Base-by-base conservation (phyloP, 345 rosid genomes). In the Bruguiera parviflora region DNA sequence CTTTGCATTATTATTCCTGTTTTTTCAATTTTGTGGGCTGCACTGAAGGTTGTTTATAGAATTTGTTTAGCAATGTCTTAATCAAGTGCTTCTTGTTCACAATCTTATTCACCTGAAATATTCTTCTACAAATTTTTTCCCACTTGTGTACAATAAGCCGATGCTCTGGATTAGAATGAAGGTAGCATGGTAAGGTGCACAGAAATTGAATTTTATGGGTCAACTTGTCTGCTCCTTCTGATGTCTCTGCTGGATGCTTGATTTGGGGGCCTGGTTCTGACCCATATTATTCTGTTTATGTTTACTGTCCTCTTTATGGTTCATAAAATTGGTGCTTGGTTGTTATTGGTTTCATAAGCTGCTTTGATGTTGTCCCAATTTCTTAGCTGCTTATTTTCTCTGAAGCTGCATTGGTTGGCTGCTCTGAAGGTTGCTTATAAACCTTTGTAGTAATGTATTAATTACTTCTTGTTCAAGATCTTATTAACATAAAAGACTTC, bases 111-210 rank as follows among this genome's bases (percentile, higher is more conserved):
- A 21, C 27, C 0, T 53, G 15, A 39, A 39, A 10, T 39, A 39
- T 9, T 39, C 10, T 39, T 39, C 2, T 39, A 0, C 46, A 39
- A 39, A 10, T 10, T 39, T 39, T 0, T 39, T 11, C 46, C 15
- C 46, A 63, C 57, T 57, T 25, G 68, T 56, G 74, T 65, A 60
- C 71, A 51, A 67, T 82, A 85, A 85, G 86, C 83, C 79, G 86
- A 78, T 82, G 84, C 83, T 80, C 84, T 84, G 88, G 83, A 82
- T 74, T 59, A 28, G 9, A 60, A 80, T 82, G 88, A 85, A 82
- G 65, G 82, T 32, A 80, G 84, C 88, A 85, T 85, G 84, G 86
- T 84, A 73, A 46, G 75, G 84, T 84, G 43, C 81, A 84, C 86
- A 61, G 32, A 82, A 66, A 84, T 33, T 79, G 57, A 77, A 15